These are phyloP conservation scores for Colletotrichum lentis DNA, from an alignment of 2,329 filamentous ascomycete species.

Conservation along the genomic window DNA sequence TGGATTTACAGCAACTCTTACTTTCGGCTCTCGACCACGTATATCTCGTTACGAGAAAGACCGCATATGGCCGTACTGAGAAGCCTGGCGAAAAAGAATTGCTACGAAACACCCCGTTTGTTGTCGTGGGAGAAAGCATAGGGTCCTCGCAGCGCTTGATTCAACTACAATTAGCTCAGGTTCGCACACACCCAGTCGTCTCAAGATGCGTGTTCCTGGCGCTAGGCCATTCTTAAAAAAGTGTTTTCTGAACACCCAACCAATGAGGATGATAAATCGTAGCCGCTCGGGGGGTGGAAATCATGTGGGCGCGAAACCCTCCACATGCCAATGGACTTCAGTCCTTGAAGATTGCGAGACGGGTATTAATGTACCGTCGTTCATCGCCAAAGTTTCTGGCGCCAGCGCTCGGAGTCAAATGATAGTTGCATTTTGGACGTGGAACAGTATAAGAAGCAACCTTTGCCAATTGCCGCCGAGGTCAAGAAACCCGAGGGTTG, in stretches of 20 bases:
- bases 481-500: not conserved
- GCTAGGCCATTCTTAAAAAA: conserved; percentile 3
- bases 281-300: conserved; percentile 17
- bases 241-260: not conserved
- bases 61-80: not conserved
- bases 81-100: not conserved
- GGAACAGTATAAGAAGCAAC: conserved; percentile 1
- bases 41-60: not conserved
- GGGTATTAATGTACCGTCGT: not conserved
- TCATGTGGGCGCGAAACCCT: conserved; percentile 10
- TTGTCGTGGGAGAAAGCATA: not conserved
- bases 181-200: not conserved
- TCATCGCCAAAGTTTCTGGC: not conserved
- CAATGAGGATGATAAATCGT: conserved; percentile 1
- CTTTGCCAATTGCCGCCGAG: conserved; percentile 3
- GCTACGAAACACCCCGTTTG: not conserved
- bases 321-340: conserved; percentile 2
- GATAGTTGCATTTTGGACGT: not conserved
- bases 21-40: not conserved
- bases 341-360: not conserved
- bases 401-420: conserved; percentile 10
- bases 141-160: conserved; percentile 9
- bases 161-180: conserved; percentile 4
- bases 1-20: not conserved
- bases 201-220: conserved; percentile 18